A percentile compares a stretch with the other conserved stretches of the same genome.
Conservation (phyloP, 2,329 filamentous ascomycete genomes). For the Furcasterigmium sp. region DNA sequence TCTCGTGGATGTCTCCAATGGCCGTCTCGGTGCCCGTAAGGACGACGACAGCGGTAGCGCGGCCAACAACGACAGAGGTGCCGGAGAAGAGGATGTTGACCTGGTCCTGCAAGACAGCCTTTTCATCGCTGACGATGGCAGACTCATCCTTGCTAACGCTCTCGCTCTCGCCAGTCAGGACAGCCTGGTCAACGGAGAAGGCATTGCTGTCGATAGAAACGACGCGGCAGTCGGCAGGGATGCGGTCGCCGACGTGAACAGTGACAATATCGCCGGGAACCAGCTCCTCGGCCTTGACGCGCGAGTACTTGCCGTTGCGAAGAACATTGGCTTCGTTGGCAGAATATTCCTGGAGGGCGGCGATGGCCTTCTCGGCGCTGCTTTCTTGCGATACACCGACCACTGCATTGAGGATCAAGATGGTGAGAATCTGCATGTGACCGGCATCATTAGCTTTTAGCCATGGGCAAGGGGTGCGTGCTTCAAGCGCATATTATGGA, state of each 20-base stretch:
- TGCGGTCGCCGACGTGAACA: conserved; percentile 83
- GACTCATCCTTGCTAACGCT: conserved; percentile 82
- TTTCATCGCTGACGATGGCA: conserved; percentile 64
- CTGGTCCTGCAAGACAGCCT: conserved; percentile 95
- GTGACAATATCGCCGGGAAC: conserved; percentile 92
- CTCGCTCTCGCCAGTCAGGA: conserved; percentile 95
- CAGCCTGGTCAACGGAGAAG: conserved; percentile 94
- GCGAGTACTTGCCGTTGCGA: conserved; percentile 73
- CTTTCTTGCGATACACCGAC: conserved; percentile 98
- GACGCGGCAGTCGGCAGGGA: conserved; percentile 91
- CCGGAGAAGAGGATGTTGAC: conserved; percentile 98
- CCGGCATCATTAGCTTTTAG: conserved; percentile 5
- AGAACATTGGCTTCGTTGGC: conserved; percentile 95
- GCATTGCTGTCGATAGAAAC: conserved; percentile 93
- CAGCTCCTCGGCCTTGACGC: conserved; percentile 92
- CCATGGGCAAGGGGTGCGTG: background rate
- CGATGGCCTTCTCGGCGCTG: conserved; percentile 97
- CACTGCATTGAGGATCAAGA: conserved; percentile 91
- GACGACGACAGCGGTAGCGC: conserved; percentile 86
- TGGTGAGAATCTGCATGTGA: conserved; percentile 75
- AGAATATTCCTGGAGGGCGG: conserved; percentile 96
- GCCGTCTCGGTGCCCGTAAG: conserved; percentile 86
- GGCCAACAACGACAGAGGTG: conserved; percentile 92
- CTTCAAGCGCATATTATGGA: background rate
- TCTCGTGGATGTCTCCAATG: conserved; percentile 98